Evolutionary conservation across 1,139 yeast species (phyloP), one percentile per base, ranked within the genome.

Genomic region (Hemisphaericaspora xylofermentans): DNA sequence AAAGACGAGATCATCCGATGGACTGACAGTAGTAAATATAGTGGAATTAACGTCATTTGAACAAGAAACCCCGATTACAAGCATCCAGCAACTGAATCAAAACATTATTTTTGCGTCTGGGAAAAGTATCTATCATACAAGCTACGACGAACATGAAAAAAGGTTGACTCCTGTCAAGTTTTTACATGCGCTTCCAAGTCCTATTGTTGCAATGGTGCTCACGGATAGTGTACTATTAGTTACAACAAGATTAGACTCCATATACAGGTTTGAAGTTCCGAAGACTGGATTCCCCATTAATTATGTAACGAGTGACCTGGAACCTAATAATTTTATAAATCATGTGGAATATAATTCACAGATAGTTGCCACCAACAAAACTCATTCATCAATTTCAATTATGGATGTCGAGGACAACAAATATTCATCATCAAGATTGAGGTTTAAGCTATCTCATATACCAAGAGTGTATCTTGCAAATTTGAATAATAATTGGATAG

Each of bases 231-330:
- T 48, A 19, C 48, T 72, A 2, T 50, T 60, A 17, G 56, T 75
- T 2, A 60, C 74, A 1, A 71, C 80, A 0, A 66, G 64, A 12
- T 58, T 56, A 38, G 77, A 74, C 43, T 74, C 80, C 0, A 53
- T 67, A 3, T 63, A 53, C 24, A 62, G 58, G 38, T 64, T 67
- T 43, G 45, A 46, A 15, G 55, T 57, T 37, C 47, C 35, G 2
- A 39, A 12, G 43, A 38, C 26, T 41, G 40, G n/a, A 25, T 44
- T 25, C 18, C 39, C 26, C 48, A 43, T 10, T 52, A 42, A 41
- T 21, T 47, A 58, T 29, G 26, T 51, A 1, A 58, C 62, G 8
- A 63, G 60, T 37, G 80, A 75, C 45, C 63, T 70, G 0, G 48
- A 61, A 3, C 61, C 71, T 1, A 66, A 73, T 22, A 56, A 65